Conservation (phyloP, 2,329 filamentous ascomycete genomes). For the Albophoma yamanashiensis region DNA sequence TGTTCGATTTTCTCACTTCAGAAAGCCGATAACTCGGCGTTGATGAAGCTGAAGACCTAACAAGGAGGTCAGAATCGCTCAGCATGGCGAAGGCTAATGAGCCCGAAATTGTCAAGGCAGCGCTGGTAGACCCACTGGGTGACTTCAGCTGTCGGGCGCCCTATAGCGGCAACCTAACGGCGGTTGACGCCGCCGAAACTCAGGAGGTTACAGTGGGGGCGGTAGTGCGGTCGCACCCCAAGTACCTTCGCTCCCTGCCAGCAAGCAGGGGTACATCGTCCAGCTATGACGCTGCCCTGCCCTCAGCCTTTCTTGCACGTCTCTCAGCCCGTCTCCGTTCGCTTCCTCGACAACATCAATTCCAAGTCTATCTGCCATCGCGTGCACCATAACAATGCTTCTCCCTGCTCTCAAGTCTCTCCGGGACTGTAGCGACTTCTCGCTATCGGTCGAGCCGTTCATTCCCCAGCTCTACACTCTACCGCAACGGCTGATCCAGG, state of each 20-base stretch:
- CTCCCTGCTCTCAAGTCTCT: constrained; percentile 62
- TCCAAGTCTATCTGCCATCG: neutral
- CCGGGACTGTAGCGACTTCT: constrained; percentile 66
- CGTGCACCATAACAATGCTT: neutral
- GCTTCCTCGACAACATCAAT: neutral
- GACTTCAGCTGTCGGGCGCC: neutral
- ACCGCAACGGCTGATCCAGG: constrained; percentile 51
- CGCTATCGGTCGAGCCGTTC: constrained; percentile 65
- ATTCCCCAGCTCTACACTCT: constrained; percentile 59
- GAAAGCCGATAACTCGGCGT: neutral
- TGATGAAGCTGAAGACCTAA: neutral
- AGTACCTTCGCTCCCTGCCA: neutral
- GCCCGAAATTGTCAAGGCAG: neutral
- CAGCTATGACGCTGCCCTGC: neutral
- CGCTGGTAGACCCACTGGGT: neutral
- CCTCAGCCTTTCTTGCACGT: no score
- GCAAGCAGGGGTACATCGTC: neutral
- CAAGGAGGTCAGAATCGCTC: neutral
- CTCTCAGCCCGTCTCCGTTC: neutral
- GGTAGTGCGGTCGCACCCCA: no score
- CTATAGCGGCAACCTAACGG: neutral
- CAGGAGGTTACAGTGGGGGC: no score
- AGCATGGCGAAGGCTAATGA: neutral
- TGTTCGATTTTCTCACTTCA: neutral
- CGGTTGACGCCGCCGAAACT: neutral